phyloP scores from a whole-genome alignment of 2,329 filamentous ascomycete genomes.

The Trichoderma sp. region DNA sequence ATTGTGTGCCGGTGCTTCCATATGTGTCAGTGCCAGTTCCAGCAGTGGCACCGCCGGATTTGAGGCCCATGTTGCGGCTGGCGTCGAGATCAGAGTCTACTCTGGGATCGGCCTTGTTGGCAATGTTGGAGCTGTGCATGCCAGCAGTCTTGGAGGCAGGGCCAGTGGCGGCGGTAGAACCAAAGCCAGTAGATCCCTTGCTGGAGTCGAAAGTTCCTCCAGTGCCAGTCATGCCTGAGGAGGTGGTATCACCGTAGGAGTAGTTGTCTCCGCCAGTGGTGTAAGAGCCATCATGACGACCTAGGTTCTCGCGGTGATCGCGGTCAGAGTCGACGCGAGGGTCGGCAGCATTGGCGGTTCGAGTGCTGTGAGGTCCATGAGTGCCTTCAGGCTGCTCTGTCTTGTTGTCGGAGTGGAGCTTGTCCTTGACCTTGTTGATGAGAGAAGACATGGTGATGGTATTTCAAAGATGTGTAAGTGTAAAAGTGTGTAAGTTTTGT shows the following conservation, averaged over 20 bases:
- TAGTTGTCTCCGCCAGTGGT: constrained; percentile 47
- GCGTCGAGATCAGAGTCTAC: constrained; percentile 53
- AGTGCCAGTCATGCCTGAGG: constrained; percentile 30
- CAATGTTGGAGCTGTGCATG: constrained; percentile 44
- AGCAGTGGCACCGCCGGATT: constrained; percentile 20
- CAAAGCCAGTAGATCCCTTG: constrained; percentile 18
- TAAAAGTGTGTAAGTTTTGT: background rate
- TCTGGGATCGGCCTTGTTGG: constrained; percentile 53
- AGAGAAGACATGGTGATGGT: constrained; percentile 49
- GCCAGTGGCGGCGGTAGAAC: constrained; percentile 23
- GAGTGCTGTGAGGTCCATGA: constrained; percentile 43
- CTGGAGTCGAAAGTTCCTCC: background rate
- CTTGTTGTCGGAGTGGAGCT: constrained; percentile 42
- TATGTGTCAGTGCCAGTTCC: background rate
- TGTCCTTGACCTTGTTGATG: constrained; percentile 61
- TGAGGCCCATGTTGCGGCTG: constrained; percentile 30
- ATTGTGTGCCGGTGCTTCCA: background rate
- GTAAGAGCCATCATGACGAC: constrained; percentile 26
- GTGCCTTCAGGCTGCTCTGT: constrained; percentile 23
- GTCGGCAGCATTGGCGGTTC: constrained; percentile 48
- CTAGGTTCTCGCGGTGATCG: constrained; percentile 20
- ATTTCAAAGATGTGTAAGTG: background rate
- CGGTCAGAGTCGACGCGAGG: constrained; percentile 47
- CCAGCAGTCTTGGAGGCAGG: constrained; percentile 34
- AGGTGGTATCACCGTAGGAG: background rate